Conservation (phyloP, 257 asterid species). For the Phtheirospermum japonicum region DNA sequence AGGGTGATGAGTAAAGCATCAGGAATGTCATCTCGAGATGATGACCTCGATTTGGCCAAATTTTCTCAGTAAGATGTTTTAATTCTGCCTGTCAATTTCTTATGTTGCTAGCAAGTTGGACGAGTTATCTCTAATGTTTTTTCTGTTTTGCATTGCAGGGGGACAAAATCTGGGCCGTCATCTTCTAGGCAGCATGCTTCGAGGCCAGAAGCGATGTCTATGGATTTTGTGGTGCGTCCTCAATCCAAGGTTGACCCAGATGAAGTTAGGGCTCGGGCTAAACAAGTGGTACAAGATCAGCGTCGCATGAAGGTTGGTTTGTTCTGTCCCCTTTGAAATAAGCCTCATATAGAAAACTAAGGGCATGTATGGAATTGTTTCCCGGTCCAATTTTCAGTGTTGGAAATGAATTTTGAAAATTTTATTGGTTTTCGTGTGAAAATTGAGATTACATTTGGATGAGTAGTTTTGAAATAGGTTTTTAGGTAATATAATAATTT, state of each 20-base stretch:
- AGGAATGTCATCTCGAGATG: conserved; percentile 71
- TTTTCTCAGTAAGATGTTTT: conserved; percentile 39
- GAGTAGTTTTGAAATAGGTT: background rate
- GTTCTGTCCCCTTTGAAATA: conserved; percentile 16
- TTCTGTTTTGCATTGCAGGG: conserved; percentile 45
- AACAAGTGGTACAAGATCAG: conserved; percentile 63
- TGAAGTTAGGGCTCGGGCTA: conserved; percentile 74
- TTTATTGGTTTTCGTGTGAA: background rate
- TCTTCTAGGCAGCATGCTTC: conserved; percentile 62
- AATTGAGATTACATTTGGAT: background rate
- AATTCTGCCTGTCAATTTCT: conserved; percentile 5
- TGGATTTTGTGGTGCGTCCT: conserved; percentile 94
- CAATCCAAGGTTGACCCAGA: conserved; percentile 94
- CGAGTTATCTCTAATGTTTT: background rate
- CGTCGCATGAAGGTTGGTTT: conserved; percentile 72
- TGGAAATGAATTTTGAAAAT: background rate
- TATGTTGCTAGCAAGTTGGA: conserved; percentile 12
- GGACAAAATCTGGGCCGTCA: conserved; percentile 64
- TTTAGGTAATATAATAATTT: no score
- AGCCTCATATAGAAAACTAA: background rate
- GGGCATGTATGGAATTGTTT: no score
- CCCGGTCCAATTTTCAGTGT: background rate
- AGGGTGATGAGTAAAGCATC: conserved; percentile 68
- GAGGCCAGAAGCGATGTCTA: conserved; percentile 73
- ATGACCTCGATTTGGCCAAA: conserved; percentile 77